These are phyloP conservation scores for Neurospora sp. DNA, from an alignment of 2,329 filamentous ascomycete species.

Conservation along the genomic window DNA sequence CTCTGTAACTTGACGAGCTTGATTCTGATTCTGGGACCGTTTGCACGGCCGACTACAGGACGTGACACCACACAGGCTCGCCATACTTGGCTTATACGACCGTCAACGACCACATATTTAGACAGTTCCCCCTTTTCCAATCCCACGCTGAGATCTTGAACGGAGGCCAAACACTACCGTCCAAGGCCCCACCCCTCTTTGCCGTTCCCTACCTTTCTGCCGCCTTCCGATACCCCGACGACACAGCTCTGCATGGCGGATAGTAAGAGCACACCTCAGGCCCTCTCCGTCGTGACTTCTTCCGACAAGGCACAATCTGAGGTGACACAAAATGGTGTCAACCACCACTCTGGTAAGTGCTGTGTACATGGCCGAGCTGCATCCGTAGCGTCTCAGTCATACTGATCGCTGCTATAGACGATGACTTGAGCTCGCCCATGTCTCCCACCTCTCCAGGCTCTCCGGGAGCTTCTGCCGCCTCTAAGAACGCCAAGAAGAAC, in stretches of 20 bases:
- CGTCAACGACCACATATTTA: not conserved
- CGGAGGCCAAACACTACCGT: conserved; percentile 8
- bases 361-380: conserved; percentile 27
- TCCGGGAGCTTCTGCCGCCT: not conserved
- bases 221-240: conserved; percentile 14
- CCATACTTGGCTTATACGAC: not conserved
- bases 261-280: conserved; percentile 22
- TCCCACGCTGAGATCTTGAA: not conserved
- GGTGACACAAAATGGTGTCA: conserved; percentile 32
- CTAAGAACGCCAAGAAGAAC: conserved; percentile 16
- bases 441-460: not conserved
- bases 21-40: not conserved
- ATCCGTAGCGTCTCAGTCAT: not conserved
- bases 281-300: conserved; percentile 21
- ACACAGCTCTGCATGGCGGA: conserved; percentile 21
- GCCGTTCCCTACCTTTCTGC: conserved; percentile 11
- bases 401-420: conserved; percentile 1
- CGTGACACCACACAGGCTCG: conserved; percentile 8
- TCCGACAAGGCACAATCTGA: conserved; percentile 20
- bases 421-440: not conserved
- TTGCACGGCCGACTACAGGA: conserved; percentile 13
- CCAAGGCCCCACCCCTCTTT: conserved; percentile 15
- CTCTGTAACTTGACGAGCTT: not conserved
- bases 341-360: conserved; percentile 26
- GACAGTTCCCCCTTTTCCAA: not conserved